These are phyloP conservation scores for Catunica adiposa DNA, from an alignment of 2,329 filamentous ascomycete genomes.

Conservation along the genomic window DNA sequence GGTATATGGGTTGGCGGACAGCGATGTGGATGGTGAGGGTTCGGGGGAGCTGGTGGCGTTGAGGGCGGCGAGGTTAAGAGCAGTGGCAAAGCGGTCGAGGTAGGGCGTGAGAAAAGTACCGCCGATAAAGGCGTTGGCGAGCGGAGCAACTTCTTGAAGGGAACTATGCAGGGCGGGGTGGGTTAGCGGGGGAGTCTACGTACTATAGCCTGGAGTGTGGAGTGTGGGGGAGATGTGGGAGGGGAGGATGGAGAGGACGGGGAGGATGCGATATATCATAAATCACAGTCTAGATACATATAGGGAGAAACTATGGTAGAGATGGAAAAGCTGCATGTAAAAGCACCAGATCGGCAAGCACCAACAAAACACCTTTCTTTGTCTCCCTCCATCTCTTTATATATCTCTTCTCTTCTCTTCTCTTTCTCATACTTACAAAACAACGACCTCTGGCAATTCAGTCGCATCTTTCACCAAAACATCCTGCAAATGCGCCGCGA, in stretches of 20 bases:
- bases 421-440: slow-evolving; percentile 45
- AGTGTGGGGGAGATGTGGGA: background rate
- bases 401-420: too few species aligned
- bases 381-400: too few species aligned
- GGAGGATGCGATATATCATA: background rate
- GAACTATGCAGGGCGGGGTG: slow-evolving; percentile 32
- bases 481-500: slow-evolving; percentile 53
- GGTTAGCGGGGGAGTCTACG: background rate
- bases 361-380: too few species aligned
- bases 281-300: too few species aligned
- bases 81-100: slow-evolving; percentile 52
- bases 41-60: slow-evolving; percentile 19
- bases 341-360: too few species aligned
- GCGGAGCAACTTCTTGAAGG: slow-evolving; percentile 80
- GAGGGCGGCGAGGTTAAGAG: slow-evolving; percentile 51
- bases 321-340: too few species aligned
- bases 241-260: background rate
- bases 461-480: slow-evolving; percentile 35
- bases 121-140: slow-evolving; percentile 72
- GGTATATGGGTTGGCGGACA: slow-evolving; percentile 39
- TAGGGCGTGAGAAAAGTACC: slow-evolving; percentile 64
- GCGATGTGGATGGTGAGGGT: slow-evolving; percentile 7
- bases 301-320: too few species aligned
- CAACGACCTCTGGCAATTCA: slow-evolving; percentile 36
- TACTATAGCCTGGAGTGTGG: too few species aligned